These are phyloP conservation scores for Middelhovenomyces tepae DNA, from an alignment of 805 yeast species.

Conservation along the genomic window DNA sequence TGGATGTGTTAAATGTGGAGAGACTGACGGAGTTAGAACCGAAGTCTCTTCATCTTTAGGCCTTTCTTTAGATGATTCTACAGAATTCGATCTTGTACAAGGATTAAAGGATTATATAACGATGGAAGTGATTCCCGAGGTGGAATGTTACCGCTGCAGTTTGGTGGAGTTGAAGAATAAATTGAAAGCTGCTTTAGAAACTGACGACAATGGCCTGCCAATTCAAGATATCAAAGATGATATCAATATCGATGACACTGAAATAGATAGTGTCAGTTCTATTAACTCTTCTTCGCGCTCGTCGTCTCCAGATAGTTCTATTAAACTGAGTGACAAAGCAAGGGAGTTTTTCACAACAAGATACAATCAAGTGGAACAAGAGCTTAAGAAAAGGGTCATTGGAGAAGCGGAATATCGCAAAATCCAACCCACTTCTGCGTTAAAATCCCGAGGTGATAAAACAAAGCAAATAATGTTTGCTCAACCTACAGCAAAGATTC, in stretches of 20 bases:
- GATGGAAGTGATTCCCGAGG: slow-evolving; percentile 86
- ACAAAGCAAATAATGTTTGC: slow-evolving; percentile 75
- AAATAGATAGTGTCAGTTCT: too few relatives aligned
- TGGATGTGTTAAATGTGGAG: slow-evolving; percentile 87
- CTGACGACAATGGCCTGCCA: slow-evolving; percentile 8
- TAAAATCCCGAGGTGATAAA: slow-evolving; percentile 67
- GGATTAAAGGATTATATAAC: slow-evolving; percentile 28
- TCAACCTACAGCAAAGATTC: slow-evolving; percentile 56
- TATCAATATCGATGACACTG: too few relatives aligned
- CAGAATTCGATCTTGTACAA: slow-evolving; percentile 16
- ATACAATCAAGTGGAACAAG: slow-evolving; percentile 40
- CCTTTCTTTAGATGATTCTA: slow-evolving; percentile 18
- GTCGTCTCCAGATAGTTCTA: too few relatives aligned
- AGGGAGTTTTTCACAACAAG: slow-evolving; percentile 34
- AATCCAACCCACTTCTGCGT: slow-evolving; percentile 64
- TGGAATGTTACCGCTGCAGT: slow-evolving; percentile 91
- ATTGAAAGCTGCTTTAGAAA: too few relatives aligned
- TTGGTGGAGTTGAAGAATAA: slow-evolving; percentile 33
- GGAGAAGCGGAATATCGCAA: slow-evolving; percentile 70
- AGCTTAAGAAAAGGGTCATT: slow-evolving; percentile 57
- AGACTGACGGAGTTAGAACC: slow-evolving; percentile 83
- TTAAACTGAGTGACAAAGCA: too few relatives aligned
- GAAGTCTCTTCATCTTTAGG: slow-evolving; percentile 48
- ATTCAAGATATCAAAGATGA: slow-evolving; percentile 22
- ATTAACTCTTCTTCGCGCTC: too few relatives aligned